Evolutionary conservation across 306 rosid genomes (phyloP).

Genomic region (Quercus parvula): DNA sequence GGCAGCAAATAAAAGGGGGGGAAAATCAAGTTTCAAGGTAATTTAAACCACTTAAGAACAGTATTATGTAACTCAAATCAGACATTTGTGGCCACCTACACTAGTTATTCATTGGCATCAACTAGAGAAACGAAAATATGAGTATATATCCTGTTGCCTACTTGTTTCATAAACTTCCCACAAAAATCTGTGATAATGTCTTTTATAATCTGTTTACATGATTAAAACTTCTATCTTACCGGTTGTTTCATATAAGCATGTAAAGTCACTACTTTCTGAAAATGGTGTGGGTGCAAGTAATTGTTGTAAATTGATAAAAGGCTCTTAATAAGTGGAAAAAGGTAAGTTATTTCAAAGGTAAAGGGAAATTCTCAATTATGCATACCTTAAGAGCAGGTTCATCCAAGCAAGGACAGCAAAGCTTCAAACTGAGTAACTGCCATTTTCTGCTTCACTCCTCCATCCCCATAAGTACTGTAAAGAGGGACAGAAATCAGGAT

Average conservation of each 20-base stretch:
- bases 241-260: not conserved
- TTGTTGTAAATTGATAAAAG: not conserved
- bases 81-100: too few relatives aligned
- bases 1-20: not conserved
- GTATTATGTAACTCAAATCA: not conserved
- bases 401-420: conserved; percentile 73
- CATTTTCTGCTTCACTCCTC: conserved; percentile 55
- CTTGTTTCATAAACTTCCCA: not conserved
- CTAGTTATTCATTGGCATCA: too few relatives aligned
- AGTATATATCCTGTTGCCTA: too few relatives aligned
- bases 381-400: conserved; percentile 63
- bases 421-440: conserved; percentile 65
- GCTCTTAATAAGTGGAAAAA: not conserved
- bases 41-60: not conserved
- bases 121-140: too few relatives aligned
- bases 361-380: not conserved
- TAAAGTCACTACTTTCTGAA: too few relatives aligned
- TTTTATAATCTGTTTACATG: not conserved
- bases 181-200: not conserved
- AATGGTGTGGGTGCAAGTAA: too few relatives aligned
- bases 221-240: not conserved
- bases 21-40: not conserved
- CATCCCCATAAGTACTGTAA: conserved; percentile 42
- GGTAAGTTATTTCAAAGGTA: not conserved
- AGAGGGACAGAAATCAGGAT: not conserved